Conservation (phyloP, 768 basidiomycete species). For the Kwoniella europaea region DNA sequence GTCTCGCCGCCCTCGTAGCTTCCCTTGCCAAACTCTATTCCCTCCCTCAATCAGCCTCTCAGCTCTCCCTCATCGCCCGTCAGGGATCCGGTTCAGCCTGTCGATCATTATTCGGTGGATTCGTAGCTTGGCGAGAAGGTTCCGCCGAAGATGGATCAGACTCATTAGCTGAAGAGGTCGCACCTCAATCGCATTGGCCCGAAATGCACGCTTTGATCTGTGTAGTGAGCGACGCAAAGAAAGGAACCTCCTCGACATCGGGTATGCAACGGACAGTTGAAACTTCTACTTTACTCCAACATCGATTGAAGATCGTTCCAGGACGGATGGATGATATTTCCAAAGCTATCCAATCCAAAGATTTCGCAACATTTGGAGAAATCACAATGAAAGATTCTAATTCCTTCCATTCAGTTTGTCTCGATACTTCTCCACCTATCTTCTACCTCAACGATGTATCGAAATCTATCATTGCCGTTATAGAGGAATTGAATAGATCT, state of each 20-base stretch:
- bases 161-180: slow-evolving; percentile 85
- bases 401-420: slow-evolving; percentile 96
- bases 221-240: slow-evolving; percentile 93
- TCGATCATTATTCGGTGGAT: slow-evolving; percentile 95
- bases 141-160: slow-evolving; percentile 72
- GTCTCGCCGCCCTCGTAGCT: slow-evolving; percentile 90
- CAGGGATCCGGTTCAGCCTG: slow-evolving; percentile 98
- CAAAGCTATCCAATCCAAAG: slow-evolving; percentile 74
- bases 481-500: slow-evolving; percentile 90
- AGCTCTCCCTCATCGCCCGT: slow-evolving; percentile 90
- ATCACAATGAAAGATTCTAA: slow-evolving; percentile 98
- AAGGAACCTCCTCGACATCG: slow-evolving; percentile 89
- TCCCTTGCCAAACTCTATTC: slow-evolving; percentile 85
- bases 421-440: slow-evolving; percentile 96
- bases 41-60: slow-evolving; percentile 75
- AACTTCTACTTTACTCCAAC: slow-evolving; percentile 82
- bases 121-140: slow-evolving; percentile 93
- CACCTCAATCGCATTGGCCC: slow-evolving; percentile 85
- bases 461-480: slow-evolving; percentile 84
- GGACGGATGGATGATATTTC: slow-evolving; percentile 79
- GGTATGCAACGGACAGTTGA: slow-evolving; percentile 99
- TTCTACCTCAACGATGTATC: slow-evolving; percentile 99
- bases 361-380: slow-evolving; percentile 86
- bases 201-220: slow-evolving; percentile 96
- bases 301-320: slow-evolving; percentile 90